phyloP scores from a whole-genome alignment of 352 stramenopile genomes.

The Globisporangium uncinulatum region DNA sequence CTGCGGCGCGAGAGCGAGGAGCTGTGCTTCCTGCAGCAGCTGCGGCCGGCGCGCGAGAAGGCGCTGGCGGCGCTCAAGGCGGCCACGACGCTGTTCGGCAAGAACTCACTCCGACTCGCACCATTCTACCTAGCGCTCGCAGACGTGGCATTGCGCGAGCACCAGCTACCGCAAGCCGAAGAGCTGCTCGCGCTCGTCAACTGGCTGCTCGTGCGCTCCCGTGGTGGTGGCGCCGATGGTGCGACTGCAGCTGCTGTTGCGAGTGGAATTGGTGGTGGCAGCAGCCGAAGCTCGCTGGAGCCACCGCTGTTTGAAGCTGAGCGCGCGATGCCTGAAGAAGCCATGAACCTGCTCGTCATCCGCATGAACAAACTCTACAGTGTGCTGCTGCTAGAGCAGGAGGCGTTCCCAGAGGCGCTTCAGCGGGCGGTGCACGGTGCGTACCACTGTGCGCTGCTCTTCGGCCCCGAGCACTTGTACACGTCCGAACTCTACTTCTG shows the following conservation, averaged over 20 bases:
- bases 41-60: constrained; percentile 38
- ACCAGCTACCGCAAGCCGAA: constrained; percentile 56
- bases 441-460: constrained; percentile 66
- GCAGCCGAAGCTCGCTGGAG: no score
- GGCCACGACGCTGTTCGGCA: constrained; percentile 42
- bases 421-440: constrained; percentile 57
- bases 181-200: constrained; percentile 64
- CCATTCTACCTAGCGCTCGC: constrained; percentile 67
- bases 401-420: constrained; percentile 39
- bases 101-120: constrained; percentile 44
- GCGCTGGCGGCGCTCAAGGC: constrained; percentile 37
- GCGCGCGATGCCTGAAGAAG: constrained; percentile 34
- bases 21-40: constrained; percentile 40
- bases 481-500: constrained; percentile 75
- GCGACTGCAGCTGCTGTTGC: no score
- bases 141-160: constrained; percentile 52
- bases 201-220: constrained; percentile 70
- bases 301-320: no score
- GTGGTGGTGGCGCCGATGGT: no score
- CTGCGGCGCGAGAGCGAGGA: constrained; percentile 59
- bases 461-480: constrained; percentile 67
- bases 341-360: constrained; percentile 55
- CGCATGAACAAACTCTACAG: constrained; percentile 76
- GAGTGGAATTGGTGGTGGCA: no score
- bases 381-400: constrained; percentile 48